These are phyloP conservation scores for Fonsecaea erecta DNA, from an alignment of 2,329 filamentous ascomycete genomes.

Conservation along the genomic window DNA sequence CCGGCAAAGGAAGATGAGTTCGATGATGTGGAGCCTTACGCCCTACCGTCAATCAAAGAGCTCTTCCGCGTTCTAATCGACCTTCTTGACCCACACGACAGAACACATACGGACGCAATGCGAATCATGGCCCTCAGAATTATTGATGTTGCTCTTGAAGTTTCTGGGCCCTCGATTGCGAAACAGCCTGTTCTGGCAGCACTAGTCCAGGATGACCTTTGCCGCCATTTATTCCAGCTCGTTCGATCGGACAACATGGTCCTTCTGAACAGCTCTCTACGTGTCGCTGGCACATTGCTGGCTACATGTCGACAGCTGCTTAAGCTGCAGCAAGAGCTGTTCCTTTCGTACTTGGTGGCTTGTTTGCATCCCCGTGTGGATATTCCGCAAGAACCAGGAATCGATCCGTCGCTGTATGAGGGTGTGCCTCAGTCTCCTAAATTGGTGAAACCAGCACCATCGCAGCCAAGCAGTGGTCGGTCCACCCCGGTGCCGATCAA, in stretches of 20 bases:
- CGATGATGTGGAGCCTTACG: slow-evolving; percentile 79
- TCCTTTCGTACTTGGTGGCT: slow-evolving; percentile 89
- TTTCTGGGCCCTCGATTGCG: slow-evolving; percentile 92
- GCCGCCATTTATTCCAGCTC: slow-evolving; percentile 92
- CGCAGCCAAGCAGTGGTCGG: slow-evolving; percentile 76
- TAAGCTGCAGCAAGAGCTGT: slow-evolving; percentile 95
- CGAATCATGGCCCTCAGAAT: slow-evolving; percentile 96
- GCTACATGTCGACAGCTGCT: slow-evolving; percentile 88
- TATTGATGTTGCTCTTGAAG: slow-evolving; percentile 94
- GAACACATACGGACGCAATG: slow-evolving; percentile 91
- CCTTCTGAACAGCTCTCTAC: slow-evolving; percentile 87
- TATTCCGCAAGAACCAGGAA: slow-evolving; percentile 86
- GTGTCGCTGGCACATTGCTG: slow-evolving; percentile 87
- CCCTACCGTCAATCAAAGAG: slow-evolving; percentile 89
- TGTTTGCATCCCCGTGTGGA: slow-evolving; percentile 93
- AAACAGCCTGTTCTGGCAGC: slow-evolving; percentile 85
- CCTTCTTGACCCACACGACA: slow-evolving; percentile 89
- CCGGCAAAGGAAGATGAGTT: slow-evolving; percentile 42
- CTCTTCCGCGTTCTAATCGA: slow-evolving; percentile 93
- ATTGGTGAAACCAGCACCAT: slow-evolving; percentile 77
- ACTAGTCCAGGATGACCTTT: slow-evolving; percentile 89
- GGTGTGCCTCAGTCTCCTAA: slow-evolving; percentile 92
- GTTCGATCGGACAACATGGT: slow-evolving; percentile 96
- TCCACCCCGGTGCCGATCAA: slow-evolving; percentile 89
- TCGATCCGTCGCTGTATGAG: slow-evolving; percentile 88